Percentiles rank a stretch among this genome's conserved stretches.
Evolutionary conservation across 2,329 filamentous ascomycete species (phyloP).

Genomic region (Fonsecaea pugnacius): DNA sequence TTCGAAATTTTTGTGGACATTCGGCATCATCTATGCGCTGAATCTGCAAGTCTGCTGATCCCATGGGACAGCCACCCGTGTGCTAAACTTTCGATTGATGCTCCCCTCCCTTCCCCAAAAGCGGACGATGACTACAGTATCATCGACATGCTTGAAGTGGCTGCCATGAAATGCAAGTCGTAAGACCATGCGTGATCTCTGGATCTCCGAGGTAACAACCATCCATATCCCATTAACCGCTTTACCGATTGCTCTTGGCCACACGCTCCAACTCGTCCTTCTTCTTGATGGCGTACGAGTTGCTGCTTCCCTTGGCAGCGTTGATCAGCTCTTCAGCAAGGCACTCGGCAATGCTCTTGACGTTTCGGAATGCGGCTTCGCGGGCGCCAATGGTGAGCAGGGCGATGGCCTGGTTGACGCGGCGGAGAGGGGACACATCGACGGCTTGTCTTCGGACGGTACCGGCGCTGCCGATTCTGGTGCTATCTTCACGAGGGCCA

Average conservation of each 20-base stretch:
- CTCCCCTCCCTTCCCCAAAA: background rate
- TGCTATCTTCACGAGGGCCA: slow-evolving; percentile 99
- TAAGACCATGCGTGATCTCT: slow-evolving; percentile 21
- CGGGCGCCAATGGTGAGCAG: slow-evolving; percentile 98
- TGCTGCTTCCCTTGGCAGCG: slow-evolving; percentile 99
- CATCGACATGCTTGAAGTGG: slow-evolving; percentile 19
- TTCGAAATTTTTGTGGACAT: slow-evolving; percentile 27
- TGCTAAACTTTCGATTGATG: slow-evolving; percentile 2
- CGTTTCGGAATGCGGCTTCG: slow-evolving; percentile 99
- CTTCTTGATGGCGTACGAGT: slow-evolving; percentile 99
- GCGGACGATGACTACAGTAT: slow-evolving; percentile 9
- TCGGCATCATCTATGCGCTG: slow-evolving; percentile 24
- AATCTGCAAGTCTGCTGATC: slow-evolving; percentile 12
- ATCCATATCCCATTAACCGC: slow-evolving; percentile 12
- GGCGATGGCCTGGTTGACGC: slow-evolving; percentile 99
- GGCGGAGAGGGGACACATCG: slow-evolving; percentile 98
- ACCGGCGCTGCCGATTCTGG: slow-evolving; percentile 98
- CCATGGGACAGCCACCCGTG: background rate
- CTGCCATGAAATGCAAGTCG: slow-evolving; percentile 24
- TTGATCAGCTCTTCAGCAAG: slow-evolving; percentile 99
- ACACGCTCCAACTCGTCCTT: slow-evolving; percentile 99
- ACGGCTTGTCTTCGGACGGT: slow-evolving; percentile 99
- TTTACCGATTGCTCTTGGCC: slow-evolving; percentile 99
- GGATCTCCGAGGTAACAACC: background rate
- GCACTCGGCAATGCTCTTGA: slow-evolving; percentile 99